Conservation (phyloP, 2,329 filamentous ascomycete species). For the Phoma sp. region DNA sequence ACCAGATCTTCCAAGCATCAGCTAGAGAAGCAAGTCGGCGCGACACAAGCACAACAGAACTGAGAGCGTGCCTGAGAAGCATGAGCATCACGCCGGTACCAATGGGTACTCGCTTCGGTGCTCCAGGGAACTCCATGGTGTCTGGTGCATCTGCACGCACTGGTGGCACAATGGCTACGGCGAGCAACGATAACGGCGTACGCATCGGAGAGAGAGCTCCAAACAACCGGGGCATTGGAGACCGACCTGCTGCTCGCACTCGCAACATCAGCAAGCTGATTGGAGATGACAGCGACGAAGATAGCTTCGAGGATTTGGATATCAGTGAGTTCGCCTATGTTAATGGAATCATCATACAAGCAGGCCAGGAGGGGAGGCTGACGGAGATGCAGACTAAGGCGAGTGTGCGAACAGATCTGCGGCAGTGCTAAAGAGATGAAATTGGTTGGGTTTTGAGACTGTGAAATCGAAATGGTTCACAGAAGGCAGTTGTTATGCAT, state of each 20-base stretch:
- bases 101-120: slow-evolving; percentile 23
- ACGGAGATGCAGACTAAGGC: neutral
- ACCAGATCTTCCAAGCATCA: neutral
- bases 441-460: too few species aligned
- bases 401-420: too few species aligned
- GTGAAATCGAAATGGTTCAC: too few species aligned
- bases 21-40: neutral
- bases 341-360: slow-evolving; percentile 11
- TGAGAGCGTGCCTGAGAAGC: neutral
- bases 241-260: neutral
- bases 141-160: too few species aligned
- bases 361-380: slow-evolving; percentile 8
- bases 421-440: too few species aligned
- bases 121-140: neutral
- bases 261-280: neutral
- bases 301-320: slow-evolving; percentile 13
- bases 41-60: neutral
- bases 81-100: slow-evolving; percentile 23
- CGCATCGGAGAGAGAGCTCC: neutral
- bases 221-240: neutral
- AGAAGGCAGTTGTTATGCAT: too few species aligned
- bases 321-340: slow-evolving; percentile 19
- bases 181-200: neutral
- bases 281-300: slow-evolving; percentile 3
- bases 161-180: too few species aligned